Evolutionary conservation across 257 asterid species (phyloP), one percentile per base, ranked within the genome.

Genomic region (Forsythia suspensa): DNA sequence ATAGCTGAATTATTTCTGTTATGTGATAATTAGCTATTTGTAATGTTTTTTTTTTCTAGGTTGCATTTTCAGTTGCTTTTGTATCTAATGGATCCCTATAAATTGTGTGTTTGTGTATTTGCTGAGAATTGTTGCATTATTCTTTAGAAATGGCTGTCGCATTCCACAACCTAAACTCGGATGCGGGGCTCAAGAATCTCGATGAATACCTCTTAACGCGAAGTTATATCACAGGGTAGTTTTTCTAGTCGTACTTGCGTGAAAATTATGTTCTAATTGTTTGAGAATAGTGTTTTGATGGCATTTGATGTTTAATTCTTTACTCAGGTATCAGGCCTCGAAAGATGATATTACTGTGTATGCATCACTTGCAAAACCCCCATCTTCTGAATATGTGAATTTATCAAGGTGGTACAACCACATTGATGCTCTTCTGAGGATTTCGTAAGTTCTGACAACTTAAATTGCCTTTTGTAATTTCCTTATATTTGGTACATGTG

Each of bases 171-270:
- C 86, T 91, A 63, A 79, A 78, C 46, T 89, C 91, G 0, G 88
- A 77, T 1, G 80, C 94, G 57, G 97, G 98, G 66, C 90, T 90
- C 79, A 87, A 90, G 91, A 93, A 90, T 85, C 97, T 95, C 55
- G 98, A 95, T 74, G 97, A 90, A n/a, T 91, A 86, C 87, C 97
- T 95, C 46, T 73, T 93, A 71, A 82, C 93, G 9, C 92, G 94
- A 73, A 95, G 99, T 87, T 93, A 93, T 82, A 89, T 95, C 43
- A 55, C 94, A 40, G 99, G 98, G 99, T 95, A 34, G 81, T 91
- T 84, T 76, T 69, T 55, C 10, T 55, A 6, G 63, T 0, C 65
- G 2, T 10, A 51, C 6, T 41, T n/a, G 68, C 8, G 38, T 9
- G 73, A 39, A 20, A 0, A 48, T 61, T 52, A 8, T 44, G 70